Evolutionary conservation across 2,329 filamentous ascomycete genomes (phyloP).

Genomic region (Microcera coccophila): DNA sequence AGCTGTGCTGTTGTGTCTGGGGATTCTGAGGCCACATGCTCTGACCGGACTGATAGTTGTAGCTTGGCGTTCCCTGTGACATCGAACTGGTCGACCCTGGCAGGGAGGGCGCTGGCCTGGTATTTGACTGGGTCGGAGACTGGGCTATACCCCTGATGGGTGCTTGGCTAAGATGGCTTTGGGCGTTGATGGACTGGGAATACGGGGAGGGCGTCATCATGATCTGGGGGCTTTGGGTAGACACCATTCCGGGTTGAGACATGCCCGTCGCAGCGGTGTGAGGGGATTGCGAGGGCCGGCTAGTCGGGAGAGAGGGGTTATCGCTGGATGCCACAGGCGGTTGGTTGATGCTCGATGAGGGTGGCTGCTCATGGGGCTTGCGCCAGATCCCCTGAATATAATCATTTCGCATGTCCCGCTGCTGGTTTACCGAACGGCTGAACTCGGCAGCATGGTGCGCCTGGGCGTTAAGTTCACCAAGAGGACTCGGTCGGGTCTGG

Average conservation of each 20-base stretch:
- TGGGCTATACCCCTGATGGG: conserved; percentile 65
- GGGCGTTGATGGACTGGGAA: conserved; percentile 66
- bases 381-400: conserved; percentile 81
- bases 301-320: conserved; percentile 41
- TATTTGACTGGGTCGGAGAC: conserved; percentile 55
- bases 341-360: conserved; percentile 44
- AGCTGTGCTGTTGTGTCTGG: conserved; percentile 56
- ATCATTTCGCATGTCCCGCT: conserved; percentile 72
- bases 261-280: conserved; percentile 52
- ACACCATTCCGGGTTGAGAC: conserved; percentile 54
- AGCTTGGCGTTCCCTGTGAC: conserved; percentile 51
- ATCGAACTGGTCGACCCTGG: conserved; percentile 51
- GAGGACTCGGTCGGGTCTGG: conserved; percentile 69
- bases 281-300: conserved; percentile 55
- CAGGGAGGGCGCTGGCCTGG: conserved; percentile 59
- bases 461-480: conserved; percentile 78
- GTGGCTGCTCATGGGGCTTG: conserved; percentile 72
- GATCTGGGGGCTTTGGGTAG: conserved; percentile 61
- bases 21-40: conserved; percentile 64
- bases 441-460: conserved; percentile 86
- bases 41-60: conserved; percentile 60
- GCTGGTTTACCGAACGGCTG: conserved; percentile 78
- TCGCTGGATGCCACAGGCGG: conserved; percentile 45
- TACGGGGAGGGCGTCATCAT: conserved; percentile 65
- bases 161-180: conserved; percentile 68